Base-by-base conservation (phyloP, 768 basidiomycete species). In the Lyophyllum atratum region DNA sequence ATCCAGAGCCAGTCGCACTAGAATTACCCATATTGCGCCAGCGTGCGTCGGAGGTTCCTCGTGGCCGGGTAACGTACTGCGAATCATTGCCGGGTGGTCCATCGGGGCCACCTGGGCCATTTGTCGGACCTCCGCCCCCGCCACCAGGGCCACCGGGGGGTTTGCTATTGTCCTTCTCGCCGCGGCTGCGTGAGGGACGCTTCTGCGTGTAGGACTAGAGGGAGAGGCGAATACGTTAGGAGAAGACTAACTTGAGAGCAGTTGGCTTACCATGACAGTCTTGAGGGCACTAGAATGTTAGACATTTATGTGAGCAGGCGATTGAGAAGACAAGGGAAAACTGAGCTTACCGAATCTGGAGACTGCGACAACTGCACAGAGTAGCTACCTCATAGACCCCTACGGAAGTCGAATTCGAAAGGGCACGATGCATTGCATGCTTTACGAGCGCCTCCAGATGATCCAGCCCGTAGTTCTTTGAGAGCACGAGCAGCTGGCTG, bases 321-420 rank as follows among this genome's bases (percentile, higher is more conserved):
- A 33, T 51, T 59, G 68, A 46, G 42, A 67, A 64, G 3, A 47
- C 42, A 43, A 10, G 42, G 62, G 54, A 56, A 59, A 64, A 22
- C 22, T 28, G 19, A 55, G 49, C 44, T 25, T 72, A 90, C 87
- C 95, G 80, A 63, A 97, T 93, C 67, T 97, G 95, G 55, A 98
- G 75, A 67, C 91, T 90, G 60, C 92, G 84, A 69, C 90, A 92
- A 61, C 86, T 91, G 67, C 93, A 94, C 4, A 98, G 75, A 2
- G 95, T 96, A 9, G 95, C 93, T 10, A 97, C 94, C 70, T 97
- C 95, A 68, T 98, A 98, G 43, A 98, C 90, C 25, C 90, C 92
- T 19, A 95, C 92, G 25, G 91, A 92, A 12, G 89, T 92, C 26
- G 85, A 83, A 65, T 92, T 92, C 29, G 88, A 90, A 28, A 98